Evolutionary conservation across 768 basidiomycete species (phyloP).

Genomic region (Podaxis carcinomalis): DNA sequence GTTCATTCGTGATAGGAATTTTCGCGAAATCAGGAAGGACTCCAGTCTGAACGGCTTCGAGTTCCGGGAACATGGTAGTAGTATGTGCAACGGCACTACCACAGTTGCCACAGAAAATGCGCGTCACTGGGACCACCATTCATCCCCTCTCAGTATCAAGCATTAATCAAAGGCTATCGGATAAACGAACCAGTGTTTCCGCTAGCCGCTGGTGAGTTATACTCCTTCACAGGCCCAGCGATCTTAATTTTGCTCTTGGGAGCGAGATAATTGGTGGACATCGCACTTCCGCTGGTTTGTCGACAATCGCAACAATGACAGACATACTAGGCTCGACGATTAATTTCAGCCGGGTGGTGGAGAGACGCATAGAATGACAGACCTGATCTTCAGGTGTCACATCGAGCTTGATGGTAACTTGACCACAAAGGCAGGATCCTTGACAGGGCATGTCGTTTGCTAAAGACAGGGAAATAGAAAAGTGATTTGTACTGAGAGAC

Average conservation of each 20-base stretch:
- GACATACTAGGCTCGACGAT: conserved; percentile 14
- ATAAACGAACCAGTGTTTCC: conserved; percentile 28
- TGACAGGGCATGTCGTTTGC: neutral
- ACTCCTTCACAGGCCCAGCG: conserved; percentile 27
- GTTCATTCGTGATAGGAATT: conserved; percentile 26
- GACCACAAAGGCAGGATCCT: conserved; percentile 30
- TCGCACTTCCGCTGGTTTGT: conserved; percentile 32
- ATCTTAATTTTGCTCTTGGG: conserved; percentile 28
- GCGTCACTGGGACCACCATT: conserved; percentile 22
- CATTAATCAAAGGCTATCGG: conserved; percentile 16
- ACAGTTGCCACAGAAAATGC: conserved; percentile 33
- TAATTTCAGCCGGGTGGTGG: neutral
- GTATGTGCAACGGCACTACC: conserved; percentile 33
- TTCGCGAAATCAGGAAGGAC: conserved; percentile 28
- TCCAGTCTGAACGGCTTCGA: conserved; percentile 33
- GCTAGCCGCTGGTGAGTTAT: conserved; percentile 23
- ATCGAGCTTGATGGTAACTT: conserved; percentile 20
- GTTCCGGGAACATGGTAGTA: conserved; percentile 28
- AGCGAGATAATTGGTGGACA: conserved; percentile 31
- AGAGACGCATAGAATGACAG: neutral
- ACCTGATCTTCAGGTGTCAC: conserved; percentile 26
- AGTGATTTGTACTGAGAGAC: neutral
- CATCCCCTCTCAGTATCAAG: neutral
- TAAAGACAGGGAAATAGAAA: neutral
- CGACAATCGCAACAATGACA: conserved; percentile 34